Percentiles rank a stretch among this genome's conserved stretches.
These are phyloP conservation scores for Penium margaritaceum DNA, from an alignment of 139 green algal species.

Conservation along the genomic window DNA sequence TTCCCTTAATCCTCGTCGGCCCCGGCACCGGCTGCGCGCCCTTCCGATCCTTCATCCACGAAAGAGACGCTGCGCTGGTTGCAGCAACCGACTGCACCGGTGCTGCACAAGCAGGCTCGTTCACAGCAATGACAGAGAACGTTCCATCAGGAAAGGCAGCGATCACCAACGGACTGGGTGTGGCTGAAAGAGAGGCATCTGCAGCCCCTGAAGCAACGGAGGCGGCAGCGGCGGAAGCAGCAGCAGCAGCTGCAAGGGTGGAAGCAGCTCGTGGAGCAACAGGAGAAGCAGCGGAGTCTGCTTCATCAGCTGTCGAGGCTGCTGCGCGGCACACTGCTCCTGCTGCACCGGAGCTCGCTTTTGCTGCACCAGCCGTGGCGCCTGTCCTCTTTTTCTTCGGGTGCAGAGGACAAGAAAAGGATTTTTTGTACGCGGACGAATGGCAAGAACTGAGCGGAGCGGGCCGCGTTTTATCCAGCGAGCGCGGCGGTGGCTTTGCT, in stretches of 20 bases:
- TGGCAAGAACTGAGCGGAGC: not conserved
- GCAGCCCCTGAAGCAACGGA: not conserved
- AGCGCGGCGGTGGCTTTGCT: slow-evolving; percentile 25
- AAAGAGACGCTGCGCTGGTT: not conserved
- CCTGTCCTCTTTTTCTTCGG: slow-evolving; percentile 76
- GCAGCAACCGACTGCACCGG: not conserved
- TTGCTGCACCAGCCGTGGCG: slow-evolving; percentile 13
- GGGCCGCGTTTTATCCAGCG: not conserved
- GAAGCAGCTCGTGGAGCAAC: not conserved
- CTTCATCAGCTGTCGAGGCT: no score
- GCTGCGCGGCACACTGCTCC: no score
- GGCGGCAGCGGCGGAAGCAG: not conserved
- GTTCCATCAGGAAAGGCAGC: not conserved
- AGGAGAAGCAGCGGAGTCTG: not conserved
- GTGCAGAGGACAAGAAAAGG: slow-evolving; percentile 59
- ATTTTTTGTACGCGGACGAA: slow-evolving; percentile 75
- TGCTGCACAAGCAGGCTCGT: not conserved
- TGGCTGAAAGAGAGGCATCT: not conserved
- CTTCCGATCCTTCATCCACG: slow-evolving; percentile 34
- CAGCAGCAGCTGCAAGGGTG: not conserved
- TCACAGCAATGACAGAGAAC: not conserved
- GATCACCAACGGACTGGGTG: not conserved
- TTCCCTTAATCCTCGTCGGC: slow-evolving; percentile 33
- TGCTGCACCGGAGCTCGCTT: no score
- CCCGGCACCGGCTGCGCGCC: slow-evolving; percentile 40